Evolutionary conservation across 805 yeast genomes (phyloP), one percentile per base, ranked within the genome.

Genomic region (Kluyveromyces dobzhanskii): DNA sequence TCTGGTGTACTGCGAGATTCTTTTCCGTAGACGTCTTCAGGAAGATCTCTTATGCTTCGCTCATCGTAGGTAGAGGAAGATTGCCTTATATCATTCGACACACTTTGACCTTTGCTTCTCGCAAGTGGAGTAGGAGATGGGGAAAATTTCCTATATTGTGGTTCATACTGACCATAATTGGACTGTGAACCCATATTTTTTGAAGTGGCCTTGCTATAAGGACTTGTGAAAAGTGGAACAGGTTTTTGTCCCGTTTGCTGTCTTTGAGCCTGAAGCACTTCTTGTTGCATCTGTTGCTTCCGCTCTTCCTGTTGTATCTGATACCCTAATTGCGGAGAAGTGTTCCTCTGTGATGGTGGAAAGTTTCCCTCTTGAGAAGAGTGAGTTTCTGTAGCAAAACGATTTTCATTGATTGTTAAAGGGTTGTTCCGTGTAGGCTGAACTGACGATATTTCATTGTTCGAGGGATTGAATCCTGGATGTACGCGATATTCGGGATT

Each of bases 61-160:
- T 34, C 37, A 26, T 34, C 37, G 19, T 34, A 34, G 23, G 37
- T 25, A 17, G 37, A 34, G 9, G 37, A 34, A 6, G 37, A 30
- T 19, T n/a, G 29, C 21, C 29, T 38, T 17, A 14, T 12, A 28
- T 25, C 10, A 11, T 24, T 18, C 16, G 4, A 32, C 18, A 37
- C 9, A 7, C 26, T 24, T 35, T 29, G 3, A 25, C 33, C 38
- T 30, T 37, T 17, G 27, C 35, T 8, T 34, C 39, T 26, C 35
- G 47, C 29, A 52, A 42, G 0, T 46, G 52, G 36, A 54, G 51
- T 13, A 39, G 36, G 12, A 48, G 56, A 10, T 51, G 41, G 2
- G 58, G 61, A 8, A 51, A 46, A 14, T 55, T 52, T 14, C 53
- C 30, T 30, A 56, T 44, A 41, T 45, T 50, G 37, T 53, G 56